A percentile compares a stretch with the other conserved stretches of the same genome.
phyloP scores from a whole-genome alignment of 2,329 filamentous ascomycete genomes.

The Penicillium sp. region DNA sequence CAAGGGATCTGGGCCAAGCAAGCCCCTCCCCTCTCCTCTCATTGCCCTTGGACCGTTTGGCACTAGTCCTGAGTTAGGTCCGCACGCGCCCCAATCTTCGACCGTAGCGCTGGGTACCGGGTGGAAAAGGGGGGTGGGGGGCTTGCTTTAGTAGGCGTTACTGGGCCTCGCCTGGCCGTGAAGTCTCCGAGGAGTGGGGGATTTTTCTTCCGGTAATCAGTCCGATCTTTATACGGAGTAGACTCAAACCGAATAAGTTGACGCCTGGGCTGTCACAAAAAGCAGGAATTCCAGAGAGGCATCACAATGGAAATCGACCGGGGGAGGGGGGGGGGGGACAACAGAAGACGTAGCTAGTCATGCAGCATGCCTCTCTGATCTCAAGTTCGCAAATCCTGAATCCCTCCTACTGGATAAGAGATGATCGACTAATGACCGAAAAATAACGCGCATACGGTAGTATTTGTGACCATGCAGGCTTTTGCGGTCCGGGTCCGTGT shows the following conservation, averaged over 20 bases:
- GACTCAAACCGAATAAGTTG: constrained; percentile 35
- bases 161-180: constrained; percentile 7
- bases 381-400: neutral
- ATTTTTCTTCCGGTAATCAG: constrained; percentile 30
- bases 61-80: constrained; percentile 8
- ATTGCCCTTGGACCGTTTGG: neutral
- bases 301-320: neutral
- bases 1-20: constrained; percentile 15
- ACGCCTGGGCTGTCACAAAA: constrained; percentile 29
- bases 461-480: neutral
- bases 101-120: constrained; percentile 7
- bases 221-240: constrained; percentile 31
- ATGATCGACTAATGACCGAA: neutral
- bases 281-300: neutral
- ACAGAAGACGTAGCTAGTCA: neutral
- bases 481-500: neutral
- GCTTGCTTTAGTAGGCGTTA: neutral
- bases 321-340: neutral
- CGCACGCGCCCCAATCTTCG: constrained; percentile 15
- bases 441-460: neutral
- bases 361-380: neutral
- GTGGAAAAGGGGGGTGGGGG: constrained; percentile 15
- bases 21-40: neutral
- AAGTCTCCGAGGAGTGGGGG: constrained; percentile 28
- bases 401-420: neutral